Base-by-base conservation (phyloP, 1,139 yeast species). In the Pichiaceae sp. region DNA sequence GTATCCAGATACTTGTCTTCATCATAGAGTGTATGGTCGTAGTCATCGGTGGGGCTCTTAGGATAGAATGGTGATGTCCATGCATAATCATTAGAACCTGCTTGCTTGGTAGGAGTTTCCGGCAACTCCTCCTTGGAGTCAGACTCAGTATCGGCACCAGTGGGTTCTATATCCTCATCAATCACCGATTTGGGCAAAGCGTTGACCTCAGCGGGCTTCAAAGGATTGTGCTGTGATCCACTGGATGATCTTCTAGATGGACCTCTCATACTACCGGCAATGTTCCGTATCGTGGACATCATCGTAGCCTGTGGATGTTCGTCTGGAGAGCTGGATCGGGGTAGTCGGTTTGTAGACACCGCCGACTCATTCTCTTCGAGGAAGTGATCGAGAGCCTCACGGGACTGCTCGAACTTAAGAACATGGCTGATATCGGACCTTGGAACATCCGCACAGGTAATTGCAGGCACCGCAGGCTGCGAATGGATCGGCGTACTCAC, bases 391-490 rank as follows among this genome's bases (percentile, higher is more conserved):
- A 26, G 24, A 4, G 34, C 27, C 15, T 35, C 38, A 17, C 25
- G 14, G 14, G 34, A 31, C 14, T 29, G 16, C 12, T 37, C 28
- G 9, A 31, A 31, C 17, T 17, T 14, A 17, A 20, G 25, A 11
- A 19, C 12, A 17, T 18, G 27, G 32, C 32, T 29, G 25, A 29
- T 29, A 17, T 18, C 32, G 14, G 42, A 16, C 21, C 35, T 33
- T 32, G 36, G 46, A 15, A 49, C 52, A 46, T 75, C 81, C 32
- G 73, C 68, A 37, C 56, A 68, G 0, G 83, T 76, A 2, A 78
- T 72, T 34, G 65, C 70, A 0, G 84, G 82, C 42, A 70, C 62
- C 0, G 82, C 81, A 0, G 81, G 81, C 0, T 66, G 54, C 3
- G 78, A 62, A 46, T 75, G 75, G 11, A 42, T 36, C 20, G 40